phyloP scores from a whole-genome alignment of 768 basidiomycete species.

The Galerina sulciceps region DNA sequence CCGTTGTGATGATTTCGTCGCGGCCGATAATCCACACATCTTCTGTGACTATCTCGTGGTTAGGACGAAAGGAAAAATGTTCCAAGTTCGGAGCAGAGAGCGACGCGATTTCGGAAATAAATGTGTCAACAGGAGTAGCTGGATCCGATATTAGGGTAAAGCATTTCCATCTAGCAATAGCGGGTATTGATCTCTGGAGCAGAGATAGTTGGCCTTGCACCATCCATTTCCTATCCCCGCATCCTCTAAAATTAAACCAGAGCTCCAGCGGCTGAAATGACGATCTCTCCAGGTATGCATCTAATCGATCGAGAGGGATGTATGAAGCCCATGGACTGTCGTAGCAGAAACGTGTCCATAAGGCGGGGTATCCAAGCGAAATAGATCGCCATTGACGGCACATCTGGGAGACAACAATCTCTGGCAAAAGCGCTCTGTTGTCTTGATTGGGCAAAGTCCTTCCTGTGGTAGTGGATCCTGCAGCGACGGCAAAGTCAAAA shows the following conservation, averaged over 20 bases:
- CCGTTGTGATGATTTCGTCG: neutral
- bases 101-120: neutral
- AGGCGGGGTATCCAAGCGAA: slow-evolving; percentile 15
- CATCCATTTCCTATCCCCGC: too few species aligned
- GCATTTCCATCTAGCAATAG: slow-evolving; percentile 20
- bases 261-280: slow-evolving; percentile 15
- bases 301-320: slow-evolving; percentile 19
- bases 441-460: neutral
- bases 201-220: slow-evolving; percentile 2
- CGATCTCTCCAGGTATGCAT: slow-evolving; percentile 25
- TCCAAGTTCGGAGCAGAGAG: slow-evolving; percentile 19
- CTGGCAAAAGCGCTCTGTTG: slow-evolving; percentile 2
- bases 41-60: neutral
- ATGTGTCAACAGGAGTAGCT: neutral
- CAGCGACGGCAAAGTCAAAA: slow-evolving; percentile 14
- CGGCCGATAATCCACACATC: neutral
- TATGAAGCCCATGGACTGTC: neutral
- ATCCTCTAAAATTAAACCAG: slow-evolving; percentile 19
- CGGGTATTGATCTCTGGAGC: slow-evolving; percentile 9
- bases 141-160: slow-evolving; percentile 16
- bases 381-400: slow-evolving; percentile 25
- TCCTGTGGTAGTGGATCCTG: neutral
- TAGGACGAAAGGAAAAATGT: slow-evolving; percentile 13
- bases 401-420: slow-evolving; percentile 26
- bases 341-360: slow-evolving; percentile 24